Evolutionary conservation across 2,329 filamentous ascomycete genomes (phyloP), one percentile per base, ranked within the genome.

Genomic region (Arthroderma sp.): DNA sequence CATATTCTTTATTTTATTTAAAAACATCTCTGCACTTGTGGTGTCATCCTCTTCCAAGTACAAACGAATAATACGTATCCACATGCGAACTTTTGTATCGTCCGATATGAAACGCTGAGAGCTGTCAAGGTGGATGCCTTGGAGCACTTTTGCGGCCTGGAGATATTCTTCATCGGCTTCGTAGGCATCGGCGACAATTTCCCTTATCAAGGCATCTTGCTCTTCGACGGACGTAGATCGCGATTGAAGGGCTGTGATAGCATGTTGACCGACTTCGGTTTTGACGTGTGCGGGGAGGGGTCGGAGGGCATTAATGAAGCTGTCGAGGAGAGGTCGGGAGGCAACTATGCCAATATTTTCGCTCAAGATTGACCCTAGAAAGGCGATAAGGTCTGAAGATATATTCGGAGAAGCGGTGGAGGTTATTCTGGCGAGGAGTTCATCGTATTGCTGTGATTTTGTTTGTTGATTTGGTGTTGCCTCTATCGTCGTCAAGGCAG

Each of bases 1-100:
- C 53, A 95, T 74, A 59, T 91, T 89, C 68, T 95, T 96, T 63
- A 94, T 83, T 64, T 89, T 88, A 72, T 95, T 95, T 56, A 98
- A 74, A 61, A 88, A 94, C 36, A 75, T 77, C 61, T 93, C 86
- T 36, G 91, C 91, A 32, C 77, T 74, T 1, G 82, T 86, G 6
- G 85, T 83, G 66, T 96, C 88, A 61, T 94, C 89, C 40, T 88
- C 85, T 68, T 98, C 89, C 50, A 98, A 77, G 61, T 91, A 93
- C 69, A 93, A 83, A 50, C 91, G 79, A 59, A 93, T 87, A 59
- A 98, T 94, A 48, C 89, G 84, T 54, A 96, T 83, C 85, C 89
- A 96, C 44, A 91, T 77, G 44, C 74, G 73, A 6, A 86, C 85
- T 65, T 87, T 88, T 53, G 89, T 83, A 55, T 85, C 78, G 59